Evolutionary conservation across 2,329 filamentous ascomycete genomes (phyloP).

Genomic region (Stagonosporopsis cucurbitacearum): DNA sequence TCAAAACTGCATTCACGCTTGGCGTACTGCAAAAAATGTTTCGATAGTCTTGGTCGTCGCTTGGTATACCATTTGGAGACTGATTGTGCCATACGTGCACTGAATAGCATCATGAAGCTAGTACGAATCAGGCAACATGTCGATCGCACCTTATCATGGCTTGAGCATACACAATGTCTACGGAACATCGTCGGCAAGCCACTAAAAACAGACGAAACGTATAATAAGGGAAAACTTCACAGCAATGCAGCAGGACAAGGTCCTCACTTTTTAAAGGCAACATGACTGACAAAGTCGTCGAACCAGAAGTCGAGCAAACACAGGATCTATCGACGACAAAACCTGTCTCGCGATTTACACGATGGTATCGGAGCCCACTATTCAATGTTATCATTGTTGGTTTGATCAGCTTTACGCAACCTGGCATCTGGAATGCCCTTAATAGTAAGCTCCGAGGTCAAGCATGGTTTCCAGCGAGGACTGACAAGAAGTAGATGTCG

Average conservation of each 20-base stretch:
- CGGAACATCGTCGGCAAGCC: not conserved
- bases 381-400: constrained; percentile 58
- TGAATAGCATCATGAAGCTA: constrained; percentile 3
- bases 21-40: not conserved
- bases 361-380: constrained; percentile 54
- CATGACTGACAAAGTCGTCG: constrained; percentile 25
- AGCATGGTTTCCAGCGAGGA: not conserved
- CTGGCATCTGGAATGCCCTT: constrained; percentile 58
- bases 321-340: constrained; percentile 9
- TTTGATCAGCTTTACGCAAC: constrained; percentile 54
- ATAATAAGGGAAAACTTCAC: not conserved
- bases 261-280: not conserved
- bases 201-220: not conserved
- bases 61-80: not conserved
- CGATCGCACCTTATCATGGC: constrained; percentile 8
- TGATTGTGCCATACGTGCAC: constrained; percentile 5
- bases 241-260: not conserved
- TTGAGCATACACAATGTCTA: not conserved
- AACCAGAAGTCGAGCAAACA: constrained; percentile 20
- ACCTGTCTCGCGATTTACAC: constrained; percentile 28
- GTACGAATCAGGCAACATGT: constrained; percentile 1
- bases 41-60: not conserved
- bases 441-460: constrained; percentile 48
- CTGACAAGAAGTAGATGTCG: constrained; percentile 25
- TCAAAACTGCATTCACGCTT: not conserved